phyloP scores from a whole-genome alignment of 1,284 basidiomycete species.

The Phenoliferia sp. region DNA sequence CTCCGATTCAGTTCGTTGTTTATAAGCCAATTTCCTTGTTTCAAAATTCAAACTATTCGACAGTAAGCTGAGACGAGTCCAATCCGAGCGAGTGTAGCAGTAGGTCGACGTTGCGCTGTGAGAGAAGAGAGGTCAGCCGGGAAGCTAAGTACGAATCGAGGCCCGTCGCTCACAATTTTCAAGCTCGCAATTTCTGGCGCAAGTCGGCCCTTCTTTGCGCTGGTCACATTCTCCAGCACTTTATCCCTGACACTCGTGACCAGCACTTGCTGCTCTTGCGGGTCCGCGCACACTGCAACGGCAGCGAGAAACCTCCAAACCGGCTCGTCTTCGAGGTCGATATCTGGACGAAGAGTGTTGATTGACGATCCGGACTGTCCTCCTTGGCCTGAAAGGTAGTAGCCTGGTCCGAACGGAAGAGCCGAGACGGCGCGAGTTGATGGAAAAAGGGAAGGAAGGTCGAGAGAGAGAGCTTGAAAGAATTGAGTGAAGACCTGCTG shows the following conservation, averaged over 20 bases:
- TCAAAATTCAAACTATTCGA: not conserved
- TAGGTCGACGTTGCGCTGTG: conserved; percentile 65
- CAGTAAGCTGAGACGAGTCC: conserved; percentile 52
- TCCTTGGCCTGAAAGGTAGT: conserved; percentile 40
- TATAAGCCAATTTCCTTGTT: too few species aligned
- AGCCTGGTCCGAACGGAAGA: conserved; percentile 50
- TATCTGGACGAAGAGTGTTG: conserved; percentile 36
- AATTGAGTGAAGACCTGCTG: conserved; percentile 75
- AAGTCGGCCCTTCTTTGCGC: conserved; percentile 67
- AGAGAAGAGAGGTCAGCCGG: not conserved
- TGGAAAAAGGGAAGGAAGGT: conserved; percentile 79
- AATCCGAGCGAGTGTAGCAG: conserved; percentile 78
- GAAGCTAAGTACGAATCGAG: conserved; percentile 47
- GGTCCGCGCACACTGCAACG: conserved; percentile 75
- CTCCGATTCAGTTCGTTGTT: too few species aligned
- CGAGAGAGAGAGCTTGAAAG: conserved; percentile 68
- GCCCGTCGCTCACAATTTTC: conserved; percentile 39
- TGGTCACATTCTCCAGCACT: conserved; percentile 77
- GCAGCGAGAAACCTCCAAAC: conserved; percentile 89
- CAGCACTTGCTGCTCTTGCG: conserved; percentile 75
- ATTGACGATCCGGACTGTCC: conserved; percentile 17
- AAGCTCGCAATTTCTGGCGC: conserved; percentile 36
- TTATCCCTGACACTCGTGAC: conserved; percentile 86
- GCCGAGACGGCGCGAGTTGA: conserved; percentile 66
- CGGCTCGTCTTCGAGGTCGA: conserved; percentile 78